A percentile compares a stretch with the other conserved stretches of the same genome.
These are phyloP conservation scores for Aspergillus sp. DNA, from an alignment of 2,329 filamentous ascomycete genomes.

Conservation along the genomic window DNA sequence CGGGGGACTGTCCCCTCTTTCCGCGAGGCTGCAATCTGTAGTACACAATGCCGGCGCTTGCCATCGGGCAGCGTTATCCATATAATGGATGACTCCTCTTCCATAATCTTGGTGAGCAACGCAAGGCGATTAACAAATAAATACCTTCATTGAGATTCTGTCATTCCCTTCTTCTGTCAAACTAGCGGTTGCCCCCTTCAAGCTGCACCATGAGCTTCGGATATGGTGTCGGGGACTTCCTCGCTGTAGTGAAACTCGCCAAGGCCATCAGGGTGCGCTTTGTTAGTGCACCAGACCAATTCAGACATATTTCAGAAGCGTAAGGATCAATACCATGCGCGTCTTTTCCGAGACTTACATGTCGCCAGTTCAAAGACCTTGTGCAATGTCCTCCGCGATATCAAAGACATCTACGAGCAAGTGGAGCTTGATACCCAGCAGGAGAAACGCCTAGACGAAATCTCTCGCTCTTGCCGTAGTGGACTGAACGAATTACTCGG, in stretches of 20 bases:
- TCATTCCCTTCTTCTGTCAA: neutral
- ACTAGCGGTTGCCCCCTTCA: neutral
- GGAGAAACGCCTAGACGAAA: slow-evolving; percentile 6
- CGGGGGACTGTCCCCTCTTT: too few species aligned
- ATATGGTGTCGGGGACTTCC: slow-evolving; percentile 37
- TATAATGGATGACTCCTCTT: too few species aligned
- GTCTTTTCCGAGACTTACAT: neutral
- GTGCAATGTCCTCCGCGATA: slow-evolving; percentile 29
- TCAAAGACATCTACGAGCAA: slow-evolving; percentile 22
- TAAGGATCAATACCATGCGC: slow-evolving; percentile 14
- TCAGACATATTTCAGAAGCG: slow-evolving; percentile 15
- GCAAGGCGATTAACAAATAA: too few species aligned
- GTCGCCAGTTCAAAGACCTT: slow-evolving; percentile 26
- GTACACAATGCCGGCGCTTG: too few species aligned
- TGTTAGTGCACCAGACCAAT: slow-evolving; percentile 28
- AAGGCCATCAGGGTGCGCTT: slow-evolving; percentile 31
- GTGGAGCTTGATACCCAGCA: slow-evolving; percentile 20
- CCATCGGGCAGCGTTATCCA: too few species aligned
- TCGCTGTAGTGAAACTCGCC: slow-evolving; percentile 30
- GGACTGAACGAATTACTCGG: neutral
- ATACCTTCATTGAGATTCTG: neutral
- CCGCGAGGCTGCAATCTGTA: too few species aligned
- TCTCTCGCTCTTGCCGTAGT: neutral
- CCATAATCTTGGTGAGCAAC: too few species aligned
- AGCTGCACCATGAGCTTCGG: slow-evolving; percentile 35